phyloP scores from a whole-genome alignment of 345 rosid species.

The Microcos paniculata region DNA sequence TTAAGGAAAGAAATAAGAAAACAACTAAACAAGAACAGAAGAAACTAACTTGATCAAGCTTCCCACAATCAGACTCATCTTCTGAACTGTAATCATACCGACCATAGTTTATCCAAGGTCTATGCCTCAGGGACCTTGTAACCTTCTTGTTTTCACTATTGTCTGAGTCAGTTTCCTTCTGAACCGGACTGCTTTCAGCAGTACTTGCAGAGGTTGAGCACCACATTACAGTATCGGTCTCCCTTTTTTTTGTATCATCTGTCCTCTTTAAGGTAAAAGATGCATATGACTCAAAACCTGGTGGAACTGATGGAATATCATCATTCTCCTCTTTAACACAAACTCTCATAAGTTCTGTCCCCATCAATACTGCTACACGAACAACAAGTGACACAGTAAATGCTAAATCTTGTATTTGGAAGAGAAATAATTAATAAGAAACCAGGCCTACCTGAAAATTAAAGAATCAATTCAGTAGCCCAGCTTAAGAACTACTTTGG shows the following conservation, averaged over 20 bases:
- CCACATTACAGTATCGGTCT: slow-evolving; percentile 24
- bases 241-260: slow-evolving; percentile 41
- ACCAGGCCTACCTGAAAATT: slow-evolving; percentile 7
- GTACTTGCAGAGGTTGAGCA: slow-evolving; percentile 42
- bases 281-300: slow-evolving; percentile 91
- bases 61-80: slow-evolving; percentile 47
- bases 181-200: slow-evolving; percentile 42
- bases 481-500: not conserved
- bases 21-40: not conserved
- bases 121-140: slow-evolving; percentile 53
- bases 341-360: slow-evolving; percentile 84
- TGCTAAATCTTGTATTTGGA: not conserved
- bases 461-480: not conserved
- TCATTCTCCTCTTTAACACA: slow-evolving; percentile 82
- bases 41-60: slow-evolving; percentile 55
- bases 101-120: slow-evolving; percentile 63
- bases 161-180: slow-evolving; percentile 45
- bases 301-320: slow-evolving; percentile 84
- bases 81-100: slow-evolving; percentile 40
- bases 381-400: not conserved
- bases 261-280: slow-evolving; percentile 58
- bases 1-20: not conserved
- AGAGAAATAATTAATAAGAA: slow-evolving; percentile 3
- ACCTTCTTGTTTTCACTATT: slow-evolving; percentile 34
- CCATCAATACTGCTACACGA: slow-evolving; percentile 52